Evolutionary conservation across 257 asterid genomes (phyloP), one percentile per base, ranked within the genome.

Genomic region (Linaria vulgaris): DNA sequence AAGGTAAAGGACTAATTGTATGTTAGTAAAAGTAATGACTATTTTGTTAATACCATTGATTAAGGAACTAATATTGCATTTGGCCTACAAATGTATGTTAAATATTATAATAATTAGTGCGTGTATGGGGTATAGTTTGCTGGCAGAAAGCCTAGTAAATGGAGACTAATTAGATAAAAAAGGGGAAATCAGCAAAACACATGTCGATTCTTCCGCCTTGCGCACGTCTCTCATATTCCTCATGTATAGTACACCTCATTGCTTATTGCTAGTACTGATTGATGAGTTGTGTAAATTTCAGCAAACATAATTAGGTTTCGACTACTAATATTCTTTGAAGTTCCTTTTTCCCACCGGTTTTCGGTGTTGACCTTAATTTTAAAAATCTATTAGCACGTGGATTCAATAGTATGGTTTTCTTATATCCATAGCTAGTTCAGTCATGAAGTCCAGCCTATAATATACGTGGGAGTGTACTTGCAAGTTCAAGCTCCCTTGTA

Each of bases 191-290:
- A 76, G 96, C 95, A 74, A 50, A 76, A 84, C 71, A 72, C 16
- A 61, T 92, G 92, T 77, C 95, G 90, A 54, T 73, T 80, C 74
- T 73, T 53, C 68, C 91, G 95, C 80, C 76, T 78, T 76, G 83
- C 85, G 71, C 86, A 90, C 97, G 92, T 85, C 89, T 50, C 0
- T 65, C 30, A 80, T 87, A 86, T 85, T 85, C 90, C 78, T 51
- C 64, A 63, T 59, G n/a, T n/a, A n/a, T n/a, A n/a, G n/a, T n/a
- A n/a, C n/a, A n/a, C n/a, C n/a, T n/a, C n/a, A n/a, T n/a, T n/a
- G n/a, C n/a, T n/a, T n/a, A 27, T 27, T 27, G 34, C 34, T 27
- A 27, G 34, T 27, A 2, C 4, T 27, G 34, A 27, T 27, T 27
- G 34, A 6, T 27, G n/a, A n/a, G 34, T 27, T 27, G 34, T 27